Conservation (phyloP, 768 basidiomycete genomes). For the Leccinum arenicola region DNA sequence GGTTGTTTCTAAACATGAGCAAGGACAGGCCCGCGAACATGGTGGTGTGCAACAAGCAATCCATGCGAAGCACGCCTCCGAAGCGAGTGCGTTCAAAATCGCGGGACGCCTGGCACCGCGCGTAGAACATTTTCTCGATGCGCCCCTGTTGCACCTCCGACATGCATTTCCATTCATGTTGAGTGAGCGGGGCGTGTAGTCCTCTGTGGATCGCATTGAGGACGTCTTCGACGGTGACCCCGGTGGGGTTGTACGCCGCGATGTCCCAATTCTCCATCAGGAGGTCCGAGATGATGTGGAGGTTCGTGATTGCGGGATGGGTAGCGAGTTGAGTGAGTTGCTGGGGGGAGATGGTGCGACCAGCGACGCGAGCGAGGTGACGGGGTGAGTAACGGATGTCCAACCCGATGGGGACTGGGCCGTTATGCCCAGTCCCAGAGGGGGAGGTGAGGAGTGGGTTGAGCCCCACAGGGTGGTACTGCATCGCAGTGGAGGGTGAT, state of each 20-base stretch:
- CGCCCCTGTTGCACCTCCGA: slow-evolving; percentile 41
- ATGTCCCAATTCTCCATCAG: slow-evolving; percentile 44
- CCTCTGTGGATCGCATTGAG: slow-evolving; percentile 43
- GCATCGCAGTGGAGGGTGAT: slow-evolving; percentile 9
- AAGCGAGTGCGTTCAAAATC: slow-evolving; percentile 35
- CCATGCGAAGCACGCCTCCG: slow-evolving; percentile 46
- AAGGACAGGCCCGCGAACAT: slow-evolving; percentile 52
- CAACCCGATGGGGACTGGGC: slow-evolving; percentile 40
- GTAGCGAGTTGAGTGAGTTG: slow-evolving; percentile 44
- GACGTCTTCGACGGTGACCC: slow-evolving; percentile 53
- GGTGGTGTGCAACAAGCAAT: slow-evolving; percentile 48
- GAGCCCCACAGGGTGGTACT: slow-evolving; percentile 14
- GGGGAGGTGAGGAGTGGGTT: slow-evolving; percentile 17
- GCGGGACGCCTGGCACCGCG: slow-evolving; percentile 41
- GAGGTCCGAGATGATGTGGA: slow-evolving; percentile 47
- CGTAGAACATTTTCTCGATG: slow-evolving; percentile 41
- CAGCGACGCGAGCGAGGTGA: slow-evolving; percentile 17
- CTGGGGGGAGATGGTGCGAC: slow-evolving; percentile 2
- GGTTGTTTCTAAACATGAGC: slow-evolving; percentile 34
- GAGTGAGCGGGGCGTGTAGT: slow-evolving; percentile 37
- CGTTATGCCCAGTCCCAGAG: slow-evolving; percentile 10
- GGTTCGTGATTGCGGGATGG: slow-evolving; percentile 34
- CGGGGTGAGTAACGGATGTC: slow-evolving; percentile 46
- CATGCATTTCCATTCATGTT: slow-evolving; percentile 42
- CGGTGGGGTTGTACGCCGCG: slow-evolving; percentile 37